Conservation (phyloP, 1,284 basidiomycete species). For the Cryptococcus sp. region DNA sequence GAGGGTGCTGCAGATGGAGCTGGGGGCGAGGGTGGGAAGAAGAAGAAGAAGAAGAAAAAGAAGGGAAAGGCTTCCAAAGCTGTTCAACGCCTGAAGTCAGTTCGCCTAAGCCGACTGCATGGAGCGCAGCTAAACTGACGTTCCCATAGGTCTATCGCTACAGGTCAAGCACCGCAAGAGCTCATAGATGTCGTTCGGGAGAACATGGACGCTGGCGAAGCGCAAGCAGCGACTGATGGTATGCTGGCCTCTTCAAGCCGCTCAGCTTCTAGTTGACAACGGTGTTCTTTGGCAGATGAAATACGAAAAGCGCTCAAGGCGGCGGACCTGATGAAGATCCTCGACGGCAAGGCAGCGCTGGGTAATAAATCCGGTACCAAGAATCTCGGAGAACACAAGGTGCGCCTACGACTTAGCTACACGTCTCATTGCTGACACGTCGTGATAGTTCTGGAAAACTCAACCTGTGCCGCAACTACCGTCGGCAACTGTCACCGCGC, state of each 20-base stretch:
- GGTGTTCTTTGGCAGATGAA: slow-evolving; percentile 32
- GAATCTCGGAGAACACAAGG: slow-evolving; percentile 83
- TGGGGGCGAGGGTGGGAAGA: slow-evolving; percentile 29
- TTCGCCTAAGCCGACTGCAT: slow-evolving; percentile 3
- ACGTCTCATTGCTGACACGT: not conserved
- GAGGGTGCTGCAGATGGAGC: slow-evolving; percentile 23
- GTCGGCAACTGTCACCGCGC: slow-evolving; percentile 42
- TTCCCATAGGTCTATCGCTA: slow-evolving; percentile 33
- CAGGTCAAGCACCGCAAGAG: slow-evolving; percentile 44
- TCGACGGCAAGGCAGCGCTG: slow-evolving; percentile 48
- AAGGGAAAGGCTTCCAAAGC: slow-evolving; percentile 52
- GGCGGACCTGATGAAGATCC: slow-evolving; percentile 53
- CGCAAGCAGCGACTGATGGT: slow-evolving; percentile 38
- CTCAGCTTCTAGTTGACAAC: not conserved
- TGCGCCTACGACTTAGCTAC: slow-evolving; percentile 46
- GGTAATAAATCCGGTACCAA: slow-evolving; percentile 62
- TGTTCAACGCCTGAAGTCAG: slow-evolving; percentile 47
- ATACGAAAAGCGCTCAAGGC: slow-evolving; percentile 52
- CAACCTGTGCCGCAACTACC: slow-evolving; percentile 82
- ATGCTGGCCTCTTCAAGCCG: not conserved
- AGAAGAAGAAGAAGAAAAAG: slow-evolving; percentile 53
- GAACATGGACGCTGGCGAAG: slow-evolving; percentile 39
- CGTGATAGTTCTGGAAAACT: slow-evolving; percentile 84
- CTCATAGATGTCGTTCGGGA: slow-evolving; percentile 45
- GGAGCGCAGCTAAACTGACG: not conserved